Base-by-base conservation (phyloP, 495 filamentous ascomycete genomes). In the Daldinia bambusicola region DNA sequence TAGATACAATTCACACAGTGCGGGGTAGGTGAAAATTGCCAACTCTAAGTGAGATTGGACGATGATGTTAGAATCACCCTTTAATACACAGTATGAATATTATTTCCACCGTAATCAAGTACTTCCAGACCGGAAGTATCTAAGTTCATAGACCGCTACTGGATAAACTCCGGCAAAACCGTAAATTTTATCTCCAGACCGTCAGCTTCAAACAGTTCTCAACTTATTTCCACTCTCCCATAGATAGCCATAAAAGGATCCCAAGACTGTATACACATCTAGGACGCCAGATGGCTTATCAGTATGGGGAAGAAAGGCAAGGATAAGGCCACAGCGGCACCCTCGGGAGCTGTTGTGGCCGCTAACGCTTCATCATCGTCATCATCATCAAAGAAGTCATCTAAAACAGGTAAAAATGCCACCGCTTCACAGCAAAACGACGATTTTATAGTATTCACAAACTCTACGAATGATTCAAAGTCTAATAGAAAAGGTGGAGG, bases 381-480 rank as follows among this genome's bases (percentile, higher is more conserved):
- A 38, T 56, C 78, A n/a, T 74, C 79, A 52, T 66, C 75, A 31
- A 61, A 76, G 45, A 71, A 75, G n/a, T 74, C 80, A 58, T 77
- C 75, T 68, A 81, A 82, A 70, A 73, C 82, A 22, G 43, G 63
- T 32, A 70, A 73, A 20, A 75, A 67, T 16, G 52, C 45, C 3
- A 9, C 38, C 18, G 4, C 72, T 6, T 51, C 63, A 6, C 80
- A 83, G 5, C 81, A 81, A 34, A 89, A 90, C 56, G 85, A 85
- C 63, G 89, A 89, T 78, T 89, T 87, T 74, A 90, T 91, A 68
- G 84, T 91, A 63, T 92, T 92, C 71, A 86, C 86, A 36, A 88
- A 90, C 74, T 86, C 84, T 13, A 84, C 84, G 61, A 90, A 90
- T 67, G 83, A 86, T 13, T 75, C 83, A 22, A 85, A 87, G 55